Base-by-base conservation (phyloP, 768 basidiomycete genomes). In the Pholiota conissans region DNA sequence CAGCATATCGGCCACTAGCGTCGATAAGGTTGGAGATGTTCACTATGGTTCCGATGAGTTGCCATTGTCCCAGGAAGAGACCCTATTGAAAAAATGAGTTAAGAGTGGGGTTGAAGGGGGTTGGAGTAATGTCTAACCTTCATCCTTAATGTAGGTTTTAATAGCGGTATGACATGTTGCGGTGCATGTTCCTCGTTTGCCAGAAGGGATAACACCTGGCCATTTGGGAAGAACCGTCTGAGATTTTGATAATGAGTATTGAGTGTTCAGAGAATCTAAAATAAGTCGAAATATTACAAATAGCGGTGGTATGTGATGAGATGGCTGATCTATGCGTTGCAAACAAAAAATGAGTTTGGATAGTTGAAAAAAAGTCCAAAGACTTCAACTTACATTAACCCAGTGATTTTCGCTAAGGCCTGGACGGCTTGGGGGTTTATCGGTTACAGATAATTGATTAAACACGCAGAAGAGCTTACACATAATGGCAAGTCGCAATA, bases 271-370 rank as follows among this genome's bases (percentile, higher is more conserved):
- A 45, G 3, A 18, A 29, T 4, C 11, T n/a, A 6, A 7, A 63
- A 88, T 71, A 62, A 26, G 20, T 4, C 2, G 30, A 46, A 16
- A 30, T 10, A 18, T 54, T 54, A 91, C 86, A 97, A 79, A 71
- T 93, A 96, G 29, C 95, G 91, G 66, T 95, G 91, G 71, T 96
- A 97, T 5, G 93, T 95, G 65, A 97, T 84, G 57, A 95, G 79
- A 66, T 96, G 93, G 67, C 75, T 90, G 58, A 91, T 78, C 91
- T 92, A 65, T 22, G 56, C 6, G 16, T 11, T 62, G 58, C 42
- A 58, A n/a, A n/a, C n/a, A n/a, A n/a, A n/a, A n/a, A n/a, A n/a
- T n/a, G n/a, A n/a, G n/a, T n/a, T n/a, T n/a, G n/a, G n/a, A n/a
- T n/a, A n/a, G n/a, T n/a, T n/a, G n/a, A n/a, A n/a, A n/a, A n/a